A percentile compares a stretch with the other conserved stretches of the same genome.
These are phyloP conservation scores for Fusarium chlamydosporum DNA, from an alignment of 2,329 filamentous ascomycete genomes.

Conservation along the genomic window DNA sequence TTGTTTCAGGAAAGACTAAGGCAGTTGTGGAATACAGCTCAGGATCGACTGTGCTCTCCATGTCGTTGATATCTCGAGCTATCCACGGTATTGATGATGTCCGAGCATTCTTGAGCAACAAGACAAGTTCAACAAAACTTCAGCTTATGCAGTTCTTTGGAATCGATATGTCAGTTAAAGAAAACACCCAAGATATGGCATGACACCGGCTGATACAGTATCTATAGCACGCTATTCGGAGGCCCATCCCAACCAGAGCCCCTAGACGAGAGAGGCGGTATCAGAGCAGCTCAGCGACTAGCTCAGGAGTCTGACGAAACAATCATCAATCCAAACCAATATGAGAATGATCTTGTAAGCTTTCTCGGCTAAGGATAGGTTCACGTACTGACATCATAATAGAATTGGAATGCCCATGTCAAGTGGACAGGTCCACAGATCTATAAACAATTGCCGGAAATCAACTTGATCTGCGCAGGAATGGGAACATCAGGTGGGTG, in stretches of 20 bases:
- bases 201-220: fast-evolving
- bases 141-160: conserved; percentile 72
- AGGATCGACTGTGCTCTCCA: conserved; percentile 73
- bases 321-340: conserved; percentile 70
- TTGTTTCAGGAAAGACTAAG: conserved; percentile 58
- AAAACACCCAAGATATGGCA: fast-evolving
- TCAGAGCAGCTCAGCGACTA: conserved; percentile 61
- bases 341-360: conserved; percentile 63
- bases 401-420: conserved; percentile 69
- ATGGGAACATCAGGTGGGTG: conserved; percentile 68
- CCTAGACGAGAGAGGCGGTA: conserved; percentile 66
- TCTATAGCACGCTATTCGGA: conserved; percentile 66
- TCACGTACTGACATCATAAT: background rate
- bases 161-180: conserved; percentile 61
- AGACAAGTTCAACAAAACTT: conserved; percentile 67
- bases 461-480: conserved; percentile 68
- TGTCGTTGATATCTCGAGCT: conserved; percentile 68
- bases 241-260: conserved; percentile 72
- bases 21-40: conserved; percentile 73
- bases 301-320: conserved; percentile 59
- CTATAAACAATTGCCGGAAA: conserved; percentile 67
- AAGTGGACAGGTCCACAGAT: conserved; percentile 73
- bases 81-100: conserved; percentile 66
- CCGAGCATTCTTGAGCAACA: conserved; percentile 70
- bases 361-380: fast-evolving